These are phyloP conservation scores for Paecilomyces formosus DNA, from an alignment of 2,329 filamentous ascomycete genomes.

Conservation along the genomic window DNA sequence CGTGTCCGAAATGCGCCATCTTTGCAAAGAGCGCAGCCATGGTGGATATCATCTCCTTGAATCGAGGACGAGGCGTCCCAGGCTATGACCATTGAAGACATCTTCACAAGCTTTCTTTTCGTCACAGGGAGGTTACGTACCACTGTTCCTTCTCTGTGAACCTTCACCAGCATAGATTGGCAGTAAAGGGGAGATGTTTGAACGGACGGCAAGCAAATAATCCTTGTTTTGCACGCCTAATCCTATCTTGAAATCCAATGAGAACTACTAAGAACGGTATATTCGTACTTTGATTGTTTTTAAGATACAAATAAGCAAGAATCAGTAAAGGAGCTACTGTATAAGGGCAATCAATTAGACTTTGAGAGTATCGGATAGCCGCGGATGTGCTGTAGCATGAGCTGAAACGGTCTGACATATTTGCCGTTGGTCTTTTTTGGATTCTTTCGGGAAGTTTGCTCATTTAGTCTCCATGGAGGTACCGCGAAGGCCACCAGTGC, in stretches of 20 bases:
- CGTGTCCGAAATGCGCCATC: constrained; percentile 17
- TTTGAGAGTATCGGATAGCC: not conserved
- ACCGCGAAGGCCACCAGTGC: not conserved
- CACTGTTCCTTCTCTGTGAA: not conserved
- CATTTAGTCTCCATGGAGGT: not conserved
- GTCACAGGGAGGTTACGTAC: not conserved
- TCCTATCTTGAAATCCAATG: not conserved
- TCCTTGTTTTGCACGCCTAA: not conserved
- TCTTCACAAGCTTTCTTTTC: not conserved
- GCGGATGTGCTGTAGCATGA: not conserved
- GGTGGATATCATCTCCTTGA: not conserved
- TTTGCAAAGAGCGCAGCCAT: not conserved
- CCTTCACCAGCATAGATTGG: not conserved
- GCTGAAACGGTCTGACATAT: too few relatives aligned
- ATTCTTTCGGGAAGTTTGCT: not conserved
- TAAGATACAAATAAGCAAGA: too few relatives aligned
- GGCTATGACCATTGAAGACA: not conserved
- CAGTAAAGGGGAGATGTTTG: not conserved
- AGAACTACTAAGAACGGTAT: not conserved
- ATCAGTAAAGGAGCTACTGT: not conserved
- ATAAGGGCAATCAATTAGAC: not conserved
- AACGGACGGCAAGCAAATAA: not conserved
- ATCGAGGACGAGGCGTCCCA: not conserved
- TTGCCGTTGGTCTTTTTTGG: too few relatives aligned
- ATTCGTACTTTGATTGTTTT: not conserved